These are phyloP conservation scores for Plectranthus barbatus DNA, from an alignment of 257 asterid species.

Conservation along the genomic window DNA sequence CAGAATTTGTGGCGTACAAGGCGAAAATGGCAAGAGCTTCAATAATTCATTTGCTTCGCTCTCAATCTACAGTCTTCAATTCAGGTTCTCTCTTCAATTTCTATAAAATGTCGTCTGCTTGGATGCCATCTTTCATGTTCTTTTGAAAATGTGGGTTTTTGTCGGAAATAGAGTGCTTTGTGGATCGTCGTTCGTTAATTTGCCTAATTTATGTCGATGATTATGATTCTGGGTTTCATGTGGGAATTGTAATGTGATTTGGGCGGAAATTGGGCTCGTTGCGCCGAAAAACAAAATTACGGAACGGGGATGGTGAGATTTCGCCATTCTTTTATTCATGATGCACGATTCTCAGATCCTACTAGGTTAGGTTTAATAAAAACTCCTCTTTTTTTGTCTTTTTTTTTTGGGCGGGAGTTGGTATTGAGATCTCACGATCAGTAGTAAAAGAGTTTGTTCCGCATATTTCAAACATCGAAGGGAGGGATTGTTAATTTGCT, in stretches of 20 bases:
- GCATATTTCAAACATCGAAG: too few species aligned
- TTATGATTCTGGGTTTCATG: background rate
- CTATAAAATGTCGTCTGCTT: background rate
- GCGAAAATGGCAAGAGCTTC: constrained; percentile 56
- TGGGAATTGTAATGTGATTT: background rate
- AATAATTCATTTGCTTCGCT: constrained; percentile 46
- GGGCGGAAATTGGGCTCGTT: background rate
- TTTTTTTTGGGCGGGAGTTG: background rate
- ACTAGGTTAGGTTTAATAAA: background rate
- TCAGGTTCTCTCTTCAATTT: constrained; percentile 36
- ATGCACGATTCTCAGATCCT: background rate
- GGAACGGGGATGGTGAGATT: background rate
- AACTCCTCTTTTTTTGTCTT: background rate
- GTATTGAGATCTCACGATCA: background rate
- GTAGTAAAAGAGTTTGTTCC: background rate
- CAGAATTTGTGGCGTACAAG: background rate
- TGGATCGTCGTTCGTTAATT: background rate
- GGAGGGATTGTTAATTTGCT: background rate
- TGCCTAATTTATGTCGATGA: background rate
- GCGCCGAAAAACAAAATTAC: background rate
- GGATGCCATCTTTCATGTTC: background rate
- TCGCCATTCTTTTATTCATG: background rate
- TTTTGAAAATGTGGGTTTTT: background rate
- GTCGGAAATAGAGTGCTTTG: background rate
- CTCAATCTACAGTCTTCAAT: constrained; percentile 32